Evolutionary conservation across 2,329 filamentous ascomycete species (phyloP), one percentile per base, ranked within the genome.

Genomic region (Clathrospora elynae): DNA sequence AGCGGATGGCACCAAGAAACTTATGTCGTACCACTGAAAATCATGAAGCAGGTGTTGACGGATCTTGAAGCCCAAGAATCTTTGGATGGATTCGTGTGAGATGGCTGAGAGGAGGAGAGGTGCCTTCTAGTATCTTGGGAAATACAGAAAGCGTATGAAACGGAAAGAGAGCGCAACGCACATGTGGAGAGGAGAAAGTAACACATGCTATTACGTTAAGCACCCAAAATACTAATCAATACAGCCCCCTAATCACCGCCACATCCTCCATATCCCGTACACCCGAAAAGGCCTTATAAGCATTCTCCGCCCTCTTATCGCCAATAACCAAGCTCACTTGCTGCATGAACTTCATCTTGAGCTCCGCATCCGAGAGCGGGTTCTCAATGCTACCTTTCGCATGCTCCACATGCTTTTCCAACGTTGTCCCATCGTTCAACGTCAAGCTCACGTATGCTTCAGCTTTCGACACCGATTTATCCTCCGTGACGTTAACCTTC

Each of bases 281-380:
- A 8, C 30, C 26, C 28, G 40, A 42, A 19, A 53, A 53, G 2
- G 49, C 43, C 5, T 26, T 17, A 24, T 49, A 53, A 4, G 70
- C 71, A 16, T 54, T 65, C 19, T 66, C 57, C 0, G 70, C 68
- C 22, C 61, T 59, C 2, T 63, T 52, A 3, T 61, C 37, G 0
- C 75, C 76, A n/a, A 79, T 54, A 13, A 77, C 68, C 2, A 63
- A 53, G 4, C 59, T 49, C 22, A 71, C 73, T 49, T 80, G 77
- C 48, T 77, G 75, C 14, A 75, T 43, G 36, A 80, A 80, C 56
- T 81, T 81, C 34, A 66, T 70, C 42, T 70, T 65, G 22, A 81
- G 52, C 43, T 77, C 70, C 1, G 60, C 59, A 40, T 76, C 71
- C 3, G 67, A 74, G 70, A 80, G 68, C 0, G 77, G 76, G 11